Conservation (phyloP, 2,329 filamentous ascomycete genomes). For the Ophiostoma perfectum region DNA sequence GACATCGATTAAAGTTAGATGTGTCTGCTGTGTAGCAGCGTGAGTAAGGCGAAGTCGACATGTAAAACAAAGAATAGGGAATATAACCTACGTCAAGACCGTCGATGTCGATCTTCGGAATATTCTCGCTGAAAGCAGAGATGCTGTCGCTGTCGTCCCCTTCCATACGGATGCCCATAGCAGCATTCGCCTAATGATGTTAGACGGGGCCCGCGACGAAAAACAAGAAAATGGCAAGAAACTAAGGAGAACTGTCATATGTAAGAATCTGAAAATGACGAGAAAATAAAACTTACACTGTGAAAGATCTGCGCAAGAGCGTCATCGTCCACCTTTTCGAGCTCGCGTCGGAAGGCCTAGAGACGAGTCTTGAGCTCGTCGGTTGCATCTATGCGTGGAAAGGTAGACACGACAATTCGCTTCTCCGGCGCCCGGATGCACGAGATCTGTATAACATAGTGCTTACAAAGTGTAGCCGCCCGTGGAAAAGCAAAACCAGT, state of each 20-base stretch:
- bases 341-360: constrained; percentile 30
- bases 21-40: constrained; percentile 33
- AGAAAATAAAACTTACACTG: constrained; percentile 33
- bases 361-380: constrained; percentile 24
- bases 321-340: constrained; percentile 29
- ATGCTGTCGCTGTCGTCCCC: background rate
- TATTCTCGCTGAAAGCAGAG: constrained; percentile 42
- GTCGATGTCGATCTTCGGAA: constrained; percentile 41
- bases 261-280: background rate
- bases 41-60: background rate
- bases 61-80: background rate
- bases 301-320: constrained; percentile 38
- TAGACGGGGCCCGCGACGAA: background rate
- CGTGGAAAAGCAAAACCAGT: constrained; percentile 31
- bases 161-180: constrained; percentile 41
- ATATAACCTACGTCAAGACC: constrained; percentile 34
- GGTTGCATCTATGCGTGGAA: constrained; percentile 24
- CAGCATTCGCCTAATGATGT: constrained; percentile 35
- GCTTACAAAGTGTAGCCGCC: constrained; percentile 28
- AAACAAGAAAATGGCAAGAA: background rate
- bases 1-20: constrained; percentile 52
- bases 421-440: constrained; percentile 31
- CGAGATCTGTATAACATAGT: constrained; percentile 30
- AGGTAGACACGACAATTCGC: constrained; percentile 32
- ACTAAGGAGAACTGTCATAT: background rate